Conservation (phyloP, 257 asterid species). For the Solanum paucissectum region DNA sequence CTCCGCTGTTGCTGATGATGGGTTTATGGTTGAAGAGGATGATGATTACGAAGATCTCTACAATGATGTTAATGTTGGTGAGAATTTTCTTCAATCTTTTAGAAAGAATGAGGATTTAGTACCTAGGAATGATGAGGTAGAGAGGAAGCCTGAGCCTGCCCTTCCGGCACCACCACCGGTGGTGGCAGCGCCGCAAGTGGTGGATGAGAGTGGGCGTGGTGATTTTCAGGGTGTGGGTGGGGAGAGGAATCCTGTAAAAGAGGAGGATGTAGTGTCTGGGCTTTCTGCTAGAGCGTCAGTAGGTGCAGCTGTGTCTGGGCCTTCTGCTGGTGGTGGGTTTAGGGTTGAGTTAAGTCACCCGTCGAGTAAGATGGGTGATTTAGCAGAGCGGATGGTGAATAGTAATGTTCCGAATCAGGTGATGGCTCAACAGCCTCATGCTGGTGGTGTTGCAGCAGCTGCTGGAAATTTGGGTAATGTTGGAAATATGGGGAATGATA, state of each 20-base stretch:
- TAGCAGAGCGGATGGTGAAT: constrained; percentile 5
- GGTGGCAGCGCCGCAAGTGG: not conserved
- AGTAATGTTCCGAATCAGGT: constrained; percentile 10
- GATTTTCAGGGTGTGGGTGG: constrained; percentile 12
- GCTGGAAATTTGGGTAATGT: constrained; percentile 6
- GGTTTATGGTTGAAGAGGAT: constrained; percentile 60
- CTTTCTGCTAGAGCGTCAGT: not conserved
- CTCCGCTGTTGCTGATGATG: constrained; percentile 75
- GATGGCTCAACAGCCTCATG: constrained; percentile 11
- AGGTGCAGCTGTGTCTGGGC: constrained; percentile 24
- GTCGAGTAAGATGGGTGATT: not conserved
- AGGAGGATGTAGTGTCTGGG: constrained; percentile 12
- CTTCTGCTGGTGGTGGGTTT: constrained; percentile 11
- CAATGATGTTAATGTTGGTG: constrained; percentile 93
- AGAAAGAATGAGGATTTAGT: constrained; percentile 38
- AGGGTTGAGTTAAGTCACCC: constrained; percentile 28
- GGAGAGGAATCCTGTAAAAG: constrained; percentile 20
- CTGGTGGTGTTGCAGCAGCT: not conserved
- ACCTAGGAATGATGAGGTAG: constrained; percentile 25
- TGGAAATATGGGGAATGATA: constrained; percentile 4
- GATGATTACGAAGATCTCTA: constrained; percentile 93
- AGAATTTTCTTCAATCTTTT: constrained; percentile 62
- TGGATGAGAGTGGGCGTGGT: constrained; percentile 12
- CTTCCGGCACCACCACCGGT: not conserved
- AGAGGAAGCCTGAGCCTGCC: constrained; percentile 15